These are phyloP conservation scores for Telfairia occidentalis DNA, from an alignment of 331 rosid genomes.

Conservation along the genomic window DNA sequence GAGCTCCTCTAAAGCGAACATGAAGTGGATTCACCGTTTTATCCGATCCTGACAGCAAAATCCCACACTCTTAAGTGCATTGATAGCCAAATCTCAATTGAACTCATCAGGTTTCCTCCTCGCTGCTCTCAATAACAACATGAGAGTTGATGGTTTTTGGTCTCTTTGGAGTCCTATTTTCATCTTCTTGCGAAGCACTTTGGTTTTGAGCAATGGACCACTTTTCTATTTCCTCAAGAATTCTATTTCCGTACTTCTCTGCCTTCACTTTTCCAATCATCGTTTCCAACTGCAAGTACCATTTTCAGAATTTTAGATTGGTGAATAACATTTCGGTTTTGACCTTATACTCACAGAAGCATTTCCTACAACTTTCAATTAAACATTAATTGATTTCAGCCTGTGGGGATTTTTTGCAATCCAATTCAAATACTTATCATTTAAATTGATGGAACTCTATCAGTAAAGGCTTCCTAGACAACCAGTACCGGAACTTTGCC, in stretches of 20 bases:
- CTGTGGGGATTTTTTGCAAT: neutral
- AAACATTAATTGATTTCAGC: neutral
- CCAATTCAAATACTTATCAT: neutral
- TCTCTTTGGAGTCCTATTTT: conserved; percentile 41
- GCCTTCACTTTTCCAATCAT: conserved; percentile 68
- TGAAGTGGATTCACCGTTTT: neutral
- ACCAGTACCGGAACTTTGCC: neutral
- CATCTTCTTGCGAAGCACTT: conserved; percentile 21
- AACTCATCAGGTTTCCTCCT: conserved; percentile 44
- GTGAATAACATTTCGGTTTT: too few relatives aligned
- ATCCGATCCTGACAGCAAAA: neutral
- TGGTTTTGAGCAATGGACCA: conserved; percentile 25
- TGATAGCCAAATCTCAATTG: neutral
- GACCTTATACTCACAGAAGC: too few relatives aligned
- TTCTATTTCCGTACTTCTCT: conserved; percentile 54
- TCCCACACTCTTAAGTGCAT: neutral
- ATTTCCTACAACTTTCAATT: neutral
- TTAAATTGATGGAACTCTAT: neutral
- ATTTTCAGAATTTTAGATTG: too few relatives aligned
- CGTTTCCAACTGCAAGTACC: conserved; percentile 57
- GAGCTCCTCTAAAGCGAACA: too few relatives aligned
- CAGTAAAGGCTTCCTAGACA: neutral
- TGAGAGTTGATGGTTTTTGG: conserved; percentile 43
- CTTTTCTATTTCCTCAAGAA: conserved; percentile 42
- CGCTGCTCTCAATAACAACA: conserved; percentile 61